Base-by-base conservation (phyloP, 179 eudicot species). In the Actinidia arguta region DNA sequence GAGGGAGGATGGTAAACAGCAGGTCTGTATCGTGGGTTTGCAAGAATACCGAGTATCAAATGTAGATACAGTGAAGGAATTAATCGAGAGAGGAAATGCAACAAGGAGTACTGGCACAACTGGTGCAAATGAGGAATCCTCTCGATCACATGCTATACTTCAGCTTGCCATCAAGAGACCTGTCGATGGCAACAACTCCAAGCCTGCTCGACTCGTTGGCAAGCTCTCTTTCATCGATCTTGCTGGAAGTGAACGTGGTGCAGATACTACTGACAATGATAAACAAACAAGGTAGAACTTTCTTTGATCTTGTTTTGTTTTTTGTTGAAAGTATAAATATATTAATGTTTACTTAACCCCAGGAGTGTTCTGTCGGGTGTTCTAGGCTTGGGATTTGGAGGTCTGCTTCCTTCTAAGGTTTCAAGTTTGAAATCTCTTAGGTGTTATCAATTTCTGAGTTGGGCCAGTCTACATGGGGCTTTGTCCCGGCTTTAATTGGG, bases 181-280 rank as follows among this genome's bases (percentile, higher is more conserved):
- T 11, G 92, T 73, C 85, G 98, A 93, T 82, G 94, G 93, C 68
- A 89, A 76, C 84, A 95, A 92, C 73, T 76, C 97, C 20, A 96
- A 96, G 90, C 95, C 96, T 86, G 92, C 96, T 39, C 84, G 92
- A 76, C 84, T 83, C 50, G 93, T 93, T 81, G 99, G 99, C 63
- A 96, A 96, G 84, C 95, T 96, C 82, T 96, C 99, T 66, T 96
- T 96, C 85, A 96, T 96, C 81, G 99, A 96, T 79, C 99, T 96
- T 85, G 99, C 99, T 63, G 99, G 99, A 83, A 96, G 99, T 87
- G 99, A 96, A 87, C 99, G 99, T 50, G 99, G 99, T 85, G 99
- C 99, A 25, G 99, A 96, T 86, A 96, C 99, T 27, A 95, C 98
- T 54, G 99, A 96, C 80, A 96, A 96, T 87, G 99, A 96, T 85